phyloP scores from a whole-genome alignment of 306 rosid species.

The Castanea mollissima region DNA sequence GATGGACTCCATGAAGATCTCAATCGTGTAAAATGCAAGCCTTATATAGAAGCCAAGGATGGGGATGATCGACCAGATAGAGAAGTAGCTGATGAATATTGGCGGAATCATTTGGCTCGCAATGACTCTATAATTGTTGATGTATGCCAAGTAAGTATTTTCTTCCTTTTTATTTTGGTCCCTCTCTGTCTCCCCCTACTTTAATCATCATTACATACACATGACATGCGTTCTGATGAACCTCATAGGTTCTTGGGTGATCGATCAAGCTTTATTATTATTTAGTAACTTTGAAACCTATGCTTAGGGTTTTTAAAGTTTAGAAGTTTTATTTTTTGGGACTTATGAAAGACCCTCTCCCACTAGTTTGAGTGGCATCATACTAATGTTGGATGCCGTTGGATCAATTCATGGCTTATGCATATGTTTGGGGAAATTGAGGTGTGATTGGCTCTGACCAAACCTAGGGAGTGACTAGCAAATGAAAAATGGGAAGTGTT shows the following conservation, averaged over 20 bases:
- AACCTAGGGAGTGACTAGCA: background rate
- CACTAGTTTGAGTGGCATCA: background rate
- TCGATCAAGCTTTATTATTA: background rate
- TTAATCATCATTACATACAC: background rate
- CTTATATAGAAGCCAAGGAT: constrained; percentile 90
- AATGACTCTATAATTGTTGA: constrained; percentile 97
- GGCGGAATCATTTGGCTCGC: constrained; percentile 95
- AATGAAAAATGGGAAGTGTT: background rate
- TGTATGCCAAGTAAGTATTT: constrained; percentile 79
- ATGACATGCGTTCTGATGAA: background rate
- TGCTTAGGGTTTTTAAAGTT: background rate
- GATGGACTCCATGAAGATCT: constrained; percentile 99
- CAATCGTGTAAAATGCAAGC: constrained; percentile 96
- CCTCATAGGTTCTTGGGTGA: background rate
- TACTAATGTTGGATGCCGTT: background rate
- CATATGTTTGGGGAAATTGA: background rate
- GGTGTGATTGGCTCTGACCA: background rate
- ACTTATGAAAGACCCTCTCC: background rate
- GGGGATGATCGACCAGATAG: constrained; percentile 76
- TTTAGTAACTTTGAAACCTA: background rate
- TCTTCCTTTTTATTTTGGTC: background rate
- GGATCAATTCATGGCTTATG: background rate
- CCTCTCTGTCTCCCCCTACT: background rate
- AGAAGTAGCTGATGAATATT: constrained; percentile 92
- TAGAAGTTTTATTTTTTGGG: background rate